Evolutionary conservation across 192 early-diverging fungal species (phyloP), one percentile per base, ranked within the genome.

Genomic region (Coemansia sp.): DNA sequence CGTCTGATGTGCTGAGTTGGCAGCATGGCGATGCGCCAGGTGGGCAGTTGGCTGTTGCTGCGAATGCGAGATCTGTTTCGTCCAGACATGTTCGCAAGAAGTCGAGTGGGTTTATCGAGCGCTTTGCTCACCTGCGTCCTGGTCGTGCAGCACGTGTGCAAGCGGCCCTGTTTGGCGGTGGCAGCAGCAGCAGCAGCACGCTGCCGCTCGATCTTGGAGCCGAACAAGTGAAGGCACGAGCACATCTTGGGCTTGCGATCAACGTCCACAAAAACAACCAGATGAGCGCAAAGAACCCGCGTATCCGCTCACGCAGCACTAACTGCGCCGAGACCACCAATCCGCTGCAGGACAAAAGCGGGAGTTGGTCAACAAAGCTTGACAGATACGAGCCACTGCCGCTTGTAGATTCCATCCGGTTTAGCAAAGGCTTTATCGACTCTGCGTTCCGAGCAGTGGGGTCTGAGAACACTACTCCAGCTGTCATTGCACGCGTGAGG

Each of bases 351-450:
- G 41, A 58, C 63, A 61, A 59, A 39, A 39, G 39, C 20, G 19
- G 59, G 2, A 67, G 60, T 13, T 81, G 79, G 79, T 59, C 71
- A 7, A 63, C 49, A 16, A 60, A 71, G 1, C 50, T 13, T 6
- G 43, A 48, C 7, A 63, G 44, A 20, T 82, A 68, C 53, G 79
- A 82, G 62, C 79, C 79, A 44, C 48, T 82, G 53, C 79, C 79
- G 37, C 49, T 69, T 4, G 71, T 82, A 11, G 71, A 76, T 46
- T 64, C 74, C 16, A 76, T 74, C 13, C 79, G 79, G 10, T 82
- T 82, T 59, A 82, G 79, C 74, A 75, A 75, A 39, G 79, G 79
- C 7, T 82, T 82, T 59, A 70, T 82, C 37, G 74, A 76, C 49
- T 63, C 68, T 1, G 63, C 74, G 7, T 73, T 81, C 39, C 65